phyloP scores from a whole-genome alignment of 306 rosid species.

The Aeschynomene evenia region DNA sequence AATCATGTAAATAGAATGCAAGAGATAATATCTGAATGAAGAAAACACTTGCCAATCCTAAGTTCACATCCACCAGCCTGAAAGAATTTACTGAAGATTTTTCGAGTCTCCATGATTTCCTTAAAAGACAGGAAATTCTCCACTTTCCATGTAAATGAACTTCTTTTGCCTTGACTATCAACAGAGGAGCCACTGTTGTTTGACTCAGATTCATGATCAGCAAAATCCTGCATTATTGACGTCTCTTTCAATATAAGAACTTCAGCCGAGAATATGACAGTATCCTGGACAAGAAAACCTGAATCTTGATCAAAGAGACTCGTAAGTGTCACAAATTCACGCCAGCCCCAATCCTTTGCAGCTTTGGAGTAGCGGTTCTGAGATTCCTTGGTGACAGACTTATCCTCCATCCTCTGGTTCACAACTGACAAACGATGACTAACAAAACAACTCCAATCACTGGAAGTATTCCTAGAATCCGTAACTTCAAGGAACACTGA shows the following conservation, averaged over 20 bases:
- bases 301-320: constrained; percentile 99
- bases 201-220: constrained; percentile 61
- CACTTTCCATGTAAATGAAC: constrained; percentile 99
- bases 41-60: constrained; percentile 79
- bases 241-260: constrained; percentile 97
- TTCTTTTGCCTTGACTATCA: constrained; percentile 56
- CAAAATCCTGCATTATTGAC: constrained; percentile 80
- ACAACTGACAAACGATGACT: constrained; percentile 95
- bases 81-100: constrained; percentile 98
- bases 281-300: constrained; percentile 93
- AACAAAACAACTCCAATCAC: constrained; percentile 99
- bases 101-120: constrained; percentile 98
- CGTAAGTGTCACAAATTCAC: constrained; percentile 99
- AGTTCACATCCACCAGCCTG: constrained; percentile 99
- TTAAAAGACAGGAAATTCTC: constrained; percentile 94
- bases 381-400: constrained; percentile 98
- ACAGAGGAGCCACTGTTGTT: constrained; percentile 45
- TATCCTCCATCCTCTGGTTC: constrained; percentile 88
- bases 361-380: constrained; percentile 99
- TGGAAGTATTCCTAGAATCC: constrained; percentile 91
- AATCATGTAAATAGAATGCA: constrained; percentile 17
- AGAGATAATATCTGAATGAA: constrained; percentile 3
- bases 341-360: constrained; percentile 99
- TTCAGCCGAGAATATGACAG: constrained; percentile 96
- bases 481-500: constrained; percentile 99